phyloP scores from a whole-genome alignment of 1,284 basidiomycete genomes.

The Malassezia japonica region DNA sequence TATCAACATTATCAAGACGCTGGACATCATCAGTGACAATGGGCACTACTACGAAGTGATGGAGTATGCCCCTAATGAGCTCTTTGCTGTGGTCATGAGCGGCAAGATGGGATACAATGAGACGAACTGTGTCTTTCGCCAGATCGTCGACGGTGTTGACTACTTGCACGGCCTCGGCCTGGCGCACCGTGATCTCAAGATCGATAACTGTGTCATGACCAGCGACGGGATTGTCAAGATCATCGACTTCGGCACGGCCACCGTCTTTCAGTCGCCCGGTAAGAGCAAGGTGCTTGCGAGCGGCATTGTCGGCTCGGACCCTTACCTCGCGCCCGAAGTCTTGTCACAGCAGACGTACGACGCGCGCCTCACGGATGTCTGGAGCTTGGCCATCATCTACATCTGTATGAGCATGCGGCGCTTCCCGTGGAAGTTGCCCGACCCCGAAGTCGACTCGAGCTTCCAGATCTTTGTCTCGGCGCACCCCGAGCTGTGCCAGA shows the following conservation, averaged over 20 bases:
- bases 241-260: slow-evolving; percentile 98
- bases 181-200: slow-evolving; percentile 94
- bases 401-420: slow-evolving; percentile 95
- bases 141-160: slow-evolving; percentile 95
- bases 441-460: slow-evolving; percentile 80
- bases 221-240: slow-evolving; percentile 87
- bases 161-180: slow-evolving; percentile 95
- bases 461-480: slow-evolving; percentile 85
- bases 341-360: slow-evolving; percentile 70
- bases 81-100: slow-evolving; percentile 99
- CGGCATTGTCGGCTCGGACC: slow-evolving; percentile 92
- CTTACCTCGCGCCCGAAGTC: slow-evolving; percentile 97
- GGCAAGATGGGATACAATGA: slow-evolving; percentile 96
- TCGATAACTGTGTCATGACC: slow-evolving; percentile 99
- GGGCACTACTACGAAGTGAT: slow-evolving; percentile 78
- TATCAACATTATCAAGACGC: slow-evolving; percentile 91
- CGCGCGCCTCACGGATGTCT: slow-evolving; percentile 93
- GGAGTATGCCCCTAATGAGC: slow-evolving; percentile 97
- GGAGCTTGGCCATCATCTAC: slow-evolving; percentile 97
- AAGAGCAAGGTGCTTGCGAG: slow-evolving; percentile 55
- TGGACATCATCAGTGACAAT: slow-evolving; percentile 95
- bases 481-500: slow-evolving; percentile 68
- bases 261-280: slow-evolving; percentile 96
- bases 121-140: slow-evolving; percentile 97
- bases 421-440: slow-evolving; percentile 98